Conservation (phyloP, 2,329 filamentous ascomycete genomes). For the Ceratocystis variospora region DNA sequence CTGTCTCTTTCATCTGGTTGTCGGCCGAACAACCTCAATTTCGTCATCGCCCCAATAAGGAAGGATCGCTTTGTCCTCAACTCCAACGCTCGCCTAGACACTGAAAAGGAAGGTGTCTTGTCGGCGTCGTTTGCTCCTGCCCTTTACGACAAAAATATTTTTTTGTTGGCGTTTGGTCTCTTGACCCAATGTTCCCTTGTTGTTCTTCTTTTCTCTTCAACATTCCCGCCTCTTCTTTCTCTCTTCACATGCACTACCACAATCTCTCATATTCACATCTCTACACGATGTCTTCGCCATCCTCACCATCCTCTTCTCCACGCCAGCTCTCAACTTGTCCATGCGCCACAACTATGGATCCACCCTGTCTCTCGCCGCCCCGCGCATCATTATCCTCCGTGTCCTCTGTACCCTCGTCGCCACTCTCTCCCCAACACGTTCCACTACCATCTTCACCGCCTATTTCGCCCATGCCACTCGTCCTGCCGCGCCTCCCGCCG, state of each 20-base stretch:
- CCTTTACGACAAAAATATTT: neutral
- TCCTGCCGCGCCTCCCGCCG: neutral
- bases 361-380: neutral
- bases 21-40: neutral
- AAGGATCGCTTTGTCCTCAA: neutral
- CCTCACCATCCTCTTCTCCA: neutral
- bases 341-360: neutral
- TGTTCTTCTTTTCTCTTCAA: neutral
- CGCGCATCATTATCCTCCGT: neutral
- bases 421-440: neutral
- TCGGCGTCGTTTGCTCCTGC: neutral
- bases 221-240: neutral
- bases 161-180: neutral
- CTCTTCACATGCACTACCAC: conserved; percentile 3
- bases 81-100: neutral
- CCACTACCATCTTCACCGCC: neutral
- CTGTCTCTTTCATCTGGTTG: neutral
- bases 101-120: neutral
- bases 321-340: neutral
- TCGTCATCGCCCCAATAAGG: neutral
- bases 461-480: neutral
- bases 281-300: neutral
- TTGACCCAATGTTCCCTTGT: neutral
- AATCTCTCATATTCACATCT: neutral
- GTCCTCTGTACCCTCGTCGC: neutral